Evolutionary conservation across 2,329 filamentous ascomycete genomes (phyloP).

Genomic region (Nigrospora osmanthi): DNA sequence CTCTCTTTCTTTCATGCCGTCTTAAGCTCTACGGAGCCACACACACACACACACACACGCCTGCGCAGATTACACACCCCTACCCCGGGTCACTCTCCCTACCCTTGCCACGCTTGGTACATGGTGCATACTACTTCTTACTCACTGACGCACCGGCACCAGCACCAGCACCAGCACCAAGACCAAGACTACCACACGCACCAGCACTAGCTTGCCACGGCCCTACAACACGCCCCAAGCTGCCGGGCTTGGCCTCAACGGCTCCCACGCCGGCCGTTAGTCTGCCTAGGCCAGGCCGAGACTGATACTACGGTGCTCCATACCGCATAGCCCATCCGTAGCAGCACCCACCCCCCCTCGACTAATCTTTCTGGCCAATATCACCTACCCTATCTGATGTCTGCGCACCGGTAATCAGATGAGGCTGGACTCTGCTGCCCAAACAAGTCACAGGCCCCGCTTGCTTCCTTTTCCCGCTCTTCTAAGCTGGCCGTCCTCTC

Average conservation of each 20-base stretch:
- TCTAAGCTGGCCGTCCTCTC: conserved; percentile 28
- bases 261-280: conserved; percentile 19
- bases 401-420: conserved; percentile 24
- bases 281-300: conserved; percentile 19
- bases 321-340: conserved; percentile 3
- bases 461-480: conserved; percentile 19
- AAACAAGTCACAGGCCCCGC: conserved; percentile 26
- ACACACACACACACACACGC: too few species aligned
- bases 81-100: too few species aligned
- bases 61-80: too few species aligned
- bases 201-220: background rate
- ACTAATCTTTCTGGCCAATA: conserved; percentile 15
- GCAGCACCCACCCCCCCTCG: conserved; percentile 10
- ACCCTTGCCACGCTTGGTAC: background rate
- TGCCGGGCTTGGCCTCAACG: conserved; percentile 16
- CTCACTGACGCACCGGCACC: background rate
- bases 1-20: too few species aligned
- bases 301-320: conserved; percentile 9
- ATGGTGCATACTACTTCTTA: conserved; percentile 4
- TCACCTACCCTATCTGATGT: conserved; percentile 21
- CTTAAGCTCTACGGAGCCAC: too few species aligned
- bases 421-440: conserved; percentile 25
- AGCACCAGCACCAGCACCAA: background rate
- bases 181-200: background rate
- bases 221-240: background rate